Conservation (phyloP, 192 early-diverging fungal genomes). For the Bifiguratus adelaidae region DNA sequence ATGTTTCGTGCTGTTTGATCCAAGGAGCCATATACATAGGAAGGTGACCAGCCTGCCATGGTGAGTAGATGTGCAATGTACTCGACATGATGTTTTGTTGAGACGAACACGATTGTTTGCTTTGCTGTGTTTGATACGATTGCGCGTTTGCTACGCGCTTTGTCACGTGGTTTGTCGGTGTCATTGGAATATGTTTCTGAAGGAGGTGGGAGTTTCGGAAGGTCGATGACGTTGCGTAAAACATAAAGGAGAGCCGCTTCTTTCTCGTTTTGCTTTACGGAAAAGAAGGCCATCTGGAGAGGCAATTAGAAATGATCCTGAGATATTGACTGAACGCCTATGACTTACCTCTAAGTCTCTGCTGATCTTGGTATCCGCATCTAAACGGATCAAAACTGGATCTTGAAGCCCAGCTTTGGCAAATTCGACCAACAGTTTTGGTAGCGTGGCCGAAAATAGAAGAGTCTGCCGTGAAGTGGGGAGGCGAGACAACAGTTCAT, state of each 20-base stretch:
- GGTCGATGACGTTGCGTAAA: constrained; percentile 64
- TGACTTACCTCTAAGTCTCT: constrained; percentile 70
- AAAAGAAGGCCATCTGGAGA: constrained; percentile 76
- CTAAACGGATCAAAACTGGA: constrained; percentile 86
- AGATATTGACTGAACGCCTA: neutral
- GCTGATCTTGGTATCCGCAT: constrained; percentile 92
- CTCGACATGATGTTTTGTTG: constrained; percentile 98
- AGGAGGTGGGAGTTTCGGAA: constrained; percentile 36
- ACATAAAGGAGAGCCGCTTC: constrained; percentile 84
- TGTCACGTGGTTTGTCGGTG: constrained; percentile 6
- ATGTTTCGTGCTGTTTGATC: constrained; percentile 87
- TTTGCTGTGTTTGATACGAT: constrained; percentile 28
- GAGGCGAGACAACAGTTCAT: constrained; percentile 80
- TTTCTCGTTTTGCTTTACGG: constrained; percentile 76
- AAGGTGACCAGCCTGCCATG: constrained; percentile 59
- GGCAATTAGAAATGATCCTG: neutral
- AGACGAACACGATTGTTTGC: constrained; percentile 88
- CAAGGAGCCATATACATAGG: constrained; percentile 90
- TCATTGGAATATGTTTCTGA: constrained; percentile 22
- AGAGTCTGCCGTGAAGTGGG: constrained; percentile 82
- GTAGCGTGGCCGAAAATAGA: constrained; percentile 94
- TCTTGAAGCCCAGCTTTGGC: constrained; percentile 94
- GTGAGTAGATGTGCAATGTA: constrained; percentile 70
- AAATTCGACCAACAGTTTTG: constrained; percentile 89
- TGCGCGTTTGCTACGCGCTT: no score